Evolutionary conservation across 768 basidiomycete species (phyloP).

Genomic region (Melanogaster broomeanus): DNA sequence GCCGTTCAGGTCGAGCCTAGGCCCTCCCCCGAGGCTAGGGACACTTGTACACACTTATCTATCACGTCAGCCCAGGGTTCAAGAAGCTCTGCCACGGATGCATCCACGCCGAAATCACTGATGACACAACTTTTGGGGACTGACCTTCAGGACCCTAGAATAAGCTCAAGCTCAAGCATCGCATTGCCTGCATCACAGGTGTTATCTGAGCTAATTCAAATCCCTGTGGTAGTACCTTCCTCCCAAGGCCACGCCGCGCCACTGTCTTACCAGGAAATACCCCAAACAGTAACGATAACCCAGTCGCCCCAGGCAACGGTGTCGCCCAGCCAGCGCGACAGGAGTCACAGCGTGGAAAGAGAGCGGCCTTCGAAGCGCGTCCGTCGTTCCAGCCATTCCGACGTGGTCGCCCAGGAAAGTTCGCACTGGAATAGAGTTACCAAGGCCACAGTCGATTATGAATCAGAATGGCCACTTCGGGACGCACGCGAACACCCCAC

Average conservation of each 20-base stretch:
- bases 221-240: conserved; percentile 1
- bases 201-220: conserved; percentile 2
- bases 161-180: conserved; percentile 14
- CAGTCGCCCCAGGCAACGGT: conserved; percentile 2
- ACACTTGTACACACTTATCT: background rate
- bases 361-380: conserved; percentile 31
- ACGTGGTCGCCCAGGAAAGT: conserved; percentile 11
- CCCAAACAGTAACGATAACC: conserved; percentile 3
- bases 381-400: conserved; percentile 15
- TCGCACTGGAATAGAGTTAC: conserved; percentile 12
- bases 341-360: conserved; percentile 21
- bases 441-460: conserved; percentile 6
- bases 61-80: conserved; percentile 8
- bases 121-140: conserved; percentile 1
- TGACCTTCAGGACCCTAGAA: conserved; percentile 15
- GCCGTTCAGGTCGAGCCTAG: conserved; percentile 4
- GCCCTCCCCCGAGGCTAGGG: conserved; percentile 2
- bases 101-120: background rate
- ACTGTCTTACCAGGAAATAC: conserved; percentile 13
- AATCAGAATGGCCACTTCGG: background rate
- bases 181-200: conserved; percentile 1
- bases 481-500: conserved; percentile 1
- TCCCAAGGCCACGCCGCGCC: background rate
- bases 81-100: background rate
- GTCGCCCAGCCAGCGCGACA: conserved; percentile 8